Base-by-base conservation (phyloP, 164 flowering plant species). In the Stephania yunnanensis region DNA sequence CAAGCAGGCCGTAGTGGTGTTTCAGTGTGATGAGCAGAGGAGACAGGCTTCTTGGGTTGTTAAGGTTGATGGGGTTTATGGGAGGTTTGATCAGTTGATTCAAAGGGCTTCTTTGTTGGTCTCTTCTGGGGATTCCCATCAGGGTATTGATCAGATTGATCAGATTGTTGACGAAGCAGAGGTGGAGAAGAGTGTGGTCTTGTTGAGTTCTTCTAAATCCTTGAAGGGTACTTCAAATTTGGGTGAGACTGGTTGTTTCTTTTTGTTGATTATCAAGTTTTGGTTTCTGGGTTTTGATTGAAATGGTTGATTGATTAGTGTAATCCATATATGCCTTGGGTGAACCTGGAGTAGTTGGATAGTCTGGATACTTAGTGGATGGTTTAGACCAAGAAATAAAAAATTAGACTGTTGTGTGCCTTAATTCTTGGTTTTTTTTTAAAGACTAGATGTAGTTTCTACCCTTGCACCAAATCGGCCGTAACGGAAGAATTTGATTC, bases 101-200 rank as follows among this genome's bases (percentile, higher is more conserved):
- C 92, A 84, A 78, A 87, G 83, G 76, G 89, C 89, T 78, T 87
- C 89, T 44, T 67, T 5, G 67, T 64, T 86, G 79, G 83, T 87
- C 80, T 83, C 87, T 71, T 85, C 82, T 17, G 86, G 78, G 75
- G 31, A 7, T 70, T 10, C 46, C 22, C 36, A 45, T 53, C 11
- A 73, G 17, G n/a, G 3, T 55, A 67, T 61, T 77, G 74, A 82
- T 73, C 22, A 42, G 66, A 55, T 31, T 76, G 77, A 70, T 78
- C 71, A 65, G 42, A 77, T 58, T 20, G 80, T 50, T 44, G 61
- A 66, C n/a, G 81, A 77, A 19, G 72, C 67, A 64, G 76, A 75
- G 69, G 80, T 58, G 31, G 46, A 79, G 4, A 82, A 79, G 81
- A 80, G 73, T 52, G 58, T 85, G 76, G 76, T 78, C 64, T 78